phyloP scores from a whole-genome alignment of 305 asterid genomes.

The Rubia tinctorum region DNA sequence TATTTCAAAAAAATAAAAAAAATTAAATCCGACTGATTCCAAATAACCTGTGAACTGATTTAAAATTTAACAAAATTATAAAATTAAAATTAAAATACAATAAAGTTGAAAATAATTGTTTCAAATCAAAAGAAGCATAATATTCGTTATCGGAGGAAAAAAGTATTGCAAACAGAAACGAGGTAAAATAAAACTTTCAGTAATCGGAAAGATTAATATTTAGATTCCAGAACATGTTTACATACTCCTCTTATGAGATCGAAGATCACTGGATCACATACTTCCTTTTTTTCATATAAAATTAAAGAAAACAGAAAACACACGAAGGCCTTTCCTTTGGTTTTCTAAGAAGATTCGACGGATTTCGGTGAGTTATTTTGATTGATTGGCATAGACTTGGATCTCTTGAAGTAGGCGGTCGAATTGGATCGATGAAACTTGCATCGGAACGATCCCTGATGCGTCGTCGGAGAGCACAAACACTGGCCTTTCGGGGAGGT shows the following conservation, averaged over 20 bases:
- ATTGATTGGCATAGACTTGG: conserved; percentile 24
- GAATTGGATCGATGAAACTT: conserved; percentile 27
- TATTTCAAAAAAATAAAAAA: too few species aligned
- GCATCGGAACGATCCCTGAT: conserved; percentile 38
- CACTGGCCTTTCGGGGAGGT: conserved; percentile 34
- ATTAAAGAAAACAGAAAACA: background rate
- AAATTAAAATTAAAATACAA: too few species aligned
- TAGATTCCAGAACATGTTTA: background rate
- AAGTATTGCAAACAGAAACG: background rate
- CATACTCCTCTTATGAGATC: background rate
- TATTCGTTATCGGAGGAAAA: too few species aligned
- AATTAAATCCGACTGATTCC: background rate
- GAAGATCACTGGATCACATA: background rate
- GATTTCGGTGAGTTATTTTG: conserved; percentile 20
- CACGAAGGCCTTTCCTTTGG: background rate
- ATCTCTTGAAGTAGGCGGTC: conserved; percentile 26
- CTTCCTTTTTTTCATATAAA: background rate
- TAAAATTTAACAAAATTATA: too few species aligned
- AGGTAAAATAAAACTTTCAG: background rate
- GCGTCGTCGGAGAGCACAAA: conserved; percentile 35
- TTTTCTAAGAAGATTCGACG: conserved; percentile 20
- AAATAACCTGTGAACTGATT: too few species aligned
- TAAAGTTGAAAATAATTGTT: too few species aligned
- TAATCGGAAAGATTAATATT: too few species aligned
- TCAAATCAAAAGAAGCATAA: background rate